Conservation (phyloP, 116 monocot species). For the Trichopus zeylanicus region DNA sequence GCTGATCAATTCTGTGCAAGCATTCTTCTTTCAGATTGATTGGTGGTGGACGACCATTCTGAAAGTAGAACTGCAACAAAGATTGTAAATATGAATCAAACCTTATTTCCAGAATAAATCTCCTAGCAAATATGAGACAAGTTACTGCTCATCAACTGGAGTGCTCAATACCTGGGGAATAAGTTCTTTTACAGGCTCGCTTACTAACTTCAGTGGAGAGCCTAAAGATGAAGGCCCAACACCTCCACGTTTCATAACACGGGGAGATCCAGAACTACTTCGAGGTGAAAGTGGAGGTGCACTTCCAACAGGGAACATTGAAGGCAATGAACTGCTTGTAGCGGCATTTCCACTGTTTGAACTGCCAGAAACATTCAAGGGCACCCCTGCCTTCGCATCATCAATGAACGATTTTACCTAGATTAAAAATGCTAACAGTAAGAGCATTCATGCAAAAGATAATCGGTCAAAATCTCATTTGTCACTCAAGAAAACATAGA, state of each 20-base stretch:
- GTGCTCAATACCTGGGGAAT: slow-evolving; percentile 64
- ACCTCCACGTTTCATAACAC: slow-evolving; percentile 32
- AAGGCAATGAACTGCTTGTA: slow-evolving; percentile 52
- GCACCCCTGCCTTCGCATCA: slow-evolving; percentile 52
- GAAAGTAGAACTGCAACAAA: slow-evolving; percentile 78
- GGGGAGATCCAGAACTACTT: slow-evolving; percentile 69
- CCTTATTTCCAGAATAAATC: background rate
- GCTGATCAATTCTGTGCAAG: slow-evolving; percentile 61
- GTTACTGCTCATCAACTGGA: background rate
- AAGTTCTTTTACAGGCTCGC: slow-evolving; percentile 56
- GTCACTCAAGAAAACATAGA: too few species aligned
- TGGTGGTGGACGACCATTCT: slow-evolving; percentile 74
- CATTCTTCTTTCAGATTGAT: slow-evolving; percentile 65
- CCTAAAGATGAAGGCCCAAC: slow-evolving; percentile 50
- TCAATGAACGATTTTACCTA: slow-evolving; percentile 76
- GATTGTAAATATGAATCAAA: background rate
- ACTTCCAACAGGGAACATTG: slow-evolving; percentile 80
- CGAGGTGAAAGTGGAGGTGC: slow-evolving; percentile 84
- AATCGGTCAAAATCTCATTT: too few species aligned
- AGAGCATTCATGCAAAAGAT: background rate
- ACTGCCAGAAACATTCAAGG: slow-evolving; percentile 31
- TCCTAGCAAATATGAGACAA: slow-evolving; percentile 4
- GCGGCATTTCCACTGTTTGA: slow-evolving; percentile 31
- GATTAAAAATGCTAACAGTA: background rate
- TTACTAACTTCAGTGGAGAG: slow-evolving; percentile 66